Percentiles rank a stretch among this genome's conserved stretches.
Evolutionary conservation across 2,329 filamentous ascomycete species (phyloP).

Genomic region (Trichoderma oligosporum): DNA sequence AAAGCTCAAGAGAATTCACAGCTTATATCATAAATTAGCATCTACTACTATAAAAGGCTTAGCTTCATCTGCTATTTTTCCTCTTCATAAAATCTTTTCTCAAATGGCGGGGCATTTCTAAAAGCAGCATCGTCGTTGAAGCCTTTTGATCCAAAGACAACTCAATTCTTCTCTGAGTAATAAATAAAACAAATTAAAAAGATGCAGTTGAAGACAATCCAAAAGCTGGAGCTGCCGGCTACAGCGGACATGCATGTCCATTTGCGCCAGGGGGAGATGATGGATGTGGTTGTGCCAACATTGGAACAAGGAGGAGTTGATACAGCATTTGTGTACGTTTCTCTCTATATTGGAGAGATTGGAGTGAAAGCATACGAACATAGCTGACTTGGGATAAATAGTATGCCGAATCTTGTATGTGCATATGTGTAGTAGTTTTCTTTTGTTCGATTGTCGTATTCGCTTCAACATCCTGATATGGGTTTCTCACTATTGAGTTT

Average conservation of each 20-base stretch:
- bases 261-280: conserved; percentile 63
- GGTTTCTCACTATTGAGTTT: not conserved
- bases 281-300: conserved; percentile 52
- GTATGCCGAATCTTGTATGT: conserved; percentile 57
- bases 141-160: not conserved
- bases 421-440: not conserved
- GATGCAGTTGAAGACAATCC: conserved; percentile 36
- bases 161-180: not conserved
- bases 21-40: too few relatives aligned
- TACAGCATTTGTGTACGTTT: conserved; percentile 50
- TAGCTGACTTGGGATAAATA: conserved; percentile 25
- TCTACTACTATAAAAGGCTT: not conserved
- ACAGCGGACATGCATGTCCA: conserved; percentile 69
- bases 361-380: conserved; percentile 17
- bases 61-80: not conserved
- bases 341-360: not conserved
- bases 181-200: conserved; percentile 3
- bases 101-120: conserved; percentile 3
- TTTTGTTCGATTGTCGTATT: not conserved
- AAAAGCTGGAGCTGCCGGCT: conserved; percentile 54
- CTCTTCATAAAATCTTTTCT: not conserved
- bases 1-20: not conserved
- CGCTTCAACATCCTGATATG: not conserved
- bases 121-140: not conserved
- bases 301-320: conserved; percentile 61